These are phyloP conservation scores for Sporothrix mexicana DNA, from an alignment of 2,329 filamentous ascomycete genomes.

Conservation along the genomic window DNA sequence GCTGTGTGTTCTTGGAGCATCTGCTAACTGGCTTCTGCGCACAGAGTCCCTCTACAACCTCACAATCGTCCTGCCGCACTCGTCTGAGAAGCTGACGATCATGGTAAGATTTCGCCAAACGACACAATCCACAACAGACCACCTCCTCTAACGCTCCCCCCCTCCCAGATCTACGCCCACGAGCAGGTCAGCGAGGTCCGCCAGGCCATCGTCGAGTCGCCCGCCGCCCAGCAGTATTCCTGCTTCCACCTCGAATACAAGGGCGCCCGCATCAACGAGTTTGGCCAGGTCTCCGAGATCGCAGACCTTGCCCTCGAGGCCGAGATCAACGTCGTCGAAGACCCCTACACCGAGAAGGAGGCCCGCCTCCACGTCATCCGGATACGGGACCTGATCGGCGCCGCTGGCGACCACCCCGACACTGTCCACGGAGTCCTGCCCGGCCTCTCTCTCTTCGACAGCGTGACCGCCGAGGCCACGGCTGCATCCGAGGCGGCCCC, in stretches of 20 bases:
- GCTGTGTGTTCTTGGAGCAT: neutral
- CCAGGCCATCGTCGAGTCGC: conserved; percentile 93
- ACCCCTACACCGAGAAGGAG: conserved; percentile 98
- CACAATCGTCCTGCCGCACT: conserved; percentile 81
- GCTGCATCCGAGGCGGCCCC: conserved; percentile 48
- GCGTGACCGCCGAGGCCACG: conserved; percentile 60
- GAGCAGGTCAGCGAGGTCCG: conserved; percentile 98
- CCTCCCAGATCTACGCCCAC: conserved; percentile 78
- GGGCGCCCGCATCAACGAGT: conserved; percentile 91
- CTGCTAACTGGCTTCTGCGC: neutral
- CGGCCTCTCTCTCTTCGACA: conserved; percentile 86
- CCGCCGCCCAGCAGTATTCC: conserved; percentile 92
- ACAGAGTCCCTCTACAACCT: conserved; percentile 62
- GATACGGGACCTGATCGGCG: conserved; percentile 90
- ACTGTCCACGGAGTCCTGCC: conserved; percentile 83
- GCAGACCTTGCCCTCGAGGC: conserved; percentile 77
- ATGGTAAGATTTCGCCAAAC: conserved; percentile 68
- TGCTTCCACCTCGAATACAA: conserved; percentile 97
- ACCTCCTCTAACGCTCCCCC: conserved; percentile 18
- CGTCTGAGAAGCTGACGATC: conserved; percentile 78
- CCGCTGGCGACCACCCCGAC: conserved; percentile 86
- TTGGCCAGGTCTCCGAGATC: conserved; percentile 88
- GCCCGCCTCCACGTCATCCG: conserved; percentile 92
- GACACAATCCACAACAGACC: neutral
- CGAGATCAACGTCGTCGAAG: conserved; percentile 82